These are phyloP conservation scores for Candida tallmaniae DNA, from an alignment of 805 yeast species.

Conservation along the genomic window DNA sequence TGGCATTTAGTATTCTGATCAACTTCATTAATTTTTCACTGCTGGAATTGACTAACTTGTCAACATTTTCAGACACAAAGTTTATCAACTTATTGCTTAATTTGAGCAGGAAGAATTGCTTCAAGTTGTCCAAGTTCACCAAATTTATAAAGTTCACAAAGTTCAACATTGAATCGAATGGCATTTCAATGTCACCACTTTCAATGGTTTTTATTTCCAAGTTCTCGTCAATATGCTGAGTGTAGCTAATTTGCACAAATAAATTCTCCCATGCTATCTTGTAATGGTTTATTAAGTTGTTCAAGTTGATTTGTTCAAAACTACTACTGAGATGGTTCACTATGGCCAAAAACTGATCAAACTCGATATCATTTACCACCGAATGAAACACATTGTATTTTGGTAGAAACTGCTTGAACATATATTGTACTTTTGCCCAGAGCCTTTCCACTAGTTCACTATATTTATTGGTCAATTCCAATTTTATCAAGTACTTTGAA, in stretches of 20 bases:
- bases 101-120: slow-evolving; percentile 18
- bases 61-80: slow-evolving; percentile 28
- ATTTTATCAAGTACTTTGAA: slow-evolving; percentile 12
- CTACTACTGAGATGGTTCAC: slow-evolving; percentile 7
- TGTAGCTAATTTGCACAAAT: slow-evolving; percentile 2
- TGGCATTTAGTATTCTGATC: slow-evolving; percentile 8
- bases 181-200: slow-evolving; percentile 1
- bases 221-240: not conserved
- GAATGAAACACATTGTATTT: slow-evolving; percentile 11
- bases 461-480: slow-evolving; percentile 10
- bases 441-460: slow-evolving; percentile 8
- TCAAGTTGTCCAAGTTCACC: slow-evolving; percentile 18
- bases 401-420: slow-evolving; percentile 19
- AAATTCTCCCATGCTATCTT: slow-evolving; percentile 11
- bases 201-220: not conserved
- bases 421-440: slow-evolving; percentile 13
- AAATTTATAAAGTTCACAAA: slow-evolving; percentile 29
- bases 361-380: slow-evolving; percentile 7
- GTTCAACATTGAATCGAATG: slow-evolving; percentile 19
- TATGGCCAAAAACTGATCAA: slow-evolving; percentile 8
- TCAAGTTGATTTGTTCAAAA: slow-evolving; percentile 8
- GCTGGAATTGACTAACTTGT: slow-evolving; percentile 15
- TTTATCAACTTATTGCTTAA: slow-evolving; percentile 26
- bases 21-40: slow-evolving; percentile 14
- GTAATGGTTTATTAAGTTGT: slow-evolving; percentile 9